Percentiles rank a stretch among this genome's conserved stretches.
Evolutionary conservation across 1,284 basidiomycete genomes (phyloP).

Genomic region (Cryptococcus sp.): DNA sequence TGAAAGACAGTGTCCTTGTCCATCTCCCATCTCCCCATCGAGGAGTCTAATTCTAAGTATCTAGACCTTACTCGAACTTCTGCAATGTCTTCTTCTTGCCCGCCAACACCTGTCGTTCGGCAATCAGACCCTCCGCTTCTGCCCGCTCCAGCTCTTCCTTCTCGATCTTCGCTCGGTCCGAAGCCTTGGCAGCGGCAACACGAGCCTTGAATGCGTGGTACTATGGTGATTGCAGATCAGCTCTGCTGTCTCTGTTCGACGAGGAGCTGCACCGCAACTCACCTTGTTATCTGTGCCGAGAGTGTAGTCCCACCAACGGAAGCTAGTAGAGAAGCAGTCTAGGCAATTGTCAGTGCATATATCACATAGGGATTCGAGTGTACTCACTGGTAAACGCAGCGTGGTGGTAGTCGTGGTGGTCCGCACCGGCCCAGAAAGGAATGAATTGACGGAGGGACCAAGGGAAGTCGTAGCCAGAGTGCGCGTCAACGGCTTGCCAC

Average conservation of each 20-base stretch:
- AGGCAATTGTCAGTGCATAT: too few relatives aligned
- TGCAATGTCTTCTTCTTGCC: conserved; percentile 13
- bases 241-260: not conserved
- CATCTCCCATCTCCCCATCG: too few relatives aligned
- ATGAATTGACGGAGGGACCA: conserved; percentile 95
- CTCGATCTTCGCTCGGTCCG: conserved; percentile 51
- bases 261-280: not conserved
- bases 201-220: conserved; percentile 74
- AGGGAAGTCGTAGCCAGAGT: conserved; percentile 97
- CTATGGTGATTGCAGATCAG: conserved; percentile 44
- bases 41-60: too few relatives aligned
- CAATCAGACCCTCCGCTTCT: conserved; percentile 71
- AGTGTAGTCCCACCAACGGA: conserved; percentile 86
- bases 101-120: conserved; percentile 66
- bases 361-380: too few relatives aligned
- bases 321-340: conserved; percentile 80
- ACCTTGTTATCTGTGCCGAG: conserved; percentile 76
- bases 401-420: conserved; percentile 97
- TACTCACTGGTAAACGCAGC: conserved; percentile 35
- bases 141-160: conserved; percentile 57
- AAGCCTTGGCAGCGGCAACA: conserved; percentile 59
- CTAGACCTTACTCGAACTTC: not conserved
- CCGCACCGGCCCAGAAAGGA: conserved; percentile 98
- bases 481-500: conserved; percentile 96
- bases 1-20: too few relatives aligned